These are phyloP conservation scores for Centrapalus pauciflorus DNA, from an alignment of 129 eudicot genomes.

Conservation along the genomic window DNA sequence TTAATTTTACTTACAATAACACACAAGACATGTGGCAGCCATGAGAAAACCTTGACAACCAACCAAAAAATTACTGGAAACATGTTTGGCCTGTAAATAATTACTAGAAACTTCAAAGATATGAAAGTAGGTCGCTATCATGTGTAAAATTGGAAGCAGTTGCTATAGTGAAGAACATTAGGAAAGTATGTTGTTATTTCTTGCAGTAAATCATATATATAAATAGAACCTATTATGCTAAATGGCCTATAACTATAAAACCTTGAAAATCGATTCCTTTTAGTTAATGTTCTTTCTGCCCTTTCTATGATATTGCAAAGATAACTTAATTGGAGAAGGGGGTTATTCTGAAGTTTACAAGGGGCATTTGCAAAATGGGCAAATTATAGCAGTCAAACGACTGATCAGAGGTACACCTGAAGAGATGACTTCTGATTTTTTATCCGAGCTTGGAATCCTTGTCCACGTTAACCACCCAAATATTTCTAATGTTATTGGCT, in stretches of 20 bases:
- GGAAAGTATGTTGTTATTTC: too few relatives aligned
- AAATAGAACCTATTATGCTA: not conserved
- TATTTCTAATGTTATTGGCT: conserved; percentile 72
- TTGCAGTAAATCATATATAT: not conserved
- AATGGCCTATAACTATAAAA: not conserved
- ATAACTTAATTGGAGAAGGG: conserved; percentile 77
- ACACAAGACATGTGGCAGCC: too few relatives aligned
- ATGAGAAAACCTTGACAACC: too few relatives aligned
- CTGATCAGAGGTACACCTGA: conserved; percentile 60
- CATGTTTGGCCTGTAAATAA: too few relatives aligned
- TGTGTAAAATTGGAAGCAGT: too few relatives aligned
- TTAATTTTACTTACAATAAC: too few relatives aligned
- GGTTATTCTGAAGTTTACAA: conserved; percentile 86
- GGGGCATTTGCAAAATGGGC: conserved; percentile 61
- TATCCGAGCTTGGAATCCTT: conserved; percentile 86
- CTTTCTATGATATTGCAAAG: conserved; percentile 25
- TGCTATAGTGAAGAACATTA: too few relatives aligned
- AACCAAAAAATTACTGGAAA: too few relatives aligned
- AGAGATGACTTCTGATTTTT: conserved; percentile 79
- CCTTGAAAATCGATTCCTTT: not conserved
- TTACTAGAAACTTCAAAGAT: too few relatives aligned
- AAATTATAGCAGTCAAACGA: conserved; percentile 64
- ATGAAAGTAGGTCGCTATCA: too few relatives aligned
- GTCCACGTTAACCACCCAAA: conserved; percentile 89
- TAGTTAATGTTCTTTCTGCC: not conserved